phyloP scores from a whole-genome alignment of 164 flowering plant genomes.

The Taxillus chinensis region DNA sequence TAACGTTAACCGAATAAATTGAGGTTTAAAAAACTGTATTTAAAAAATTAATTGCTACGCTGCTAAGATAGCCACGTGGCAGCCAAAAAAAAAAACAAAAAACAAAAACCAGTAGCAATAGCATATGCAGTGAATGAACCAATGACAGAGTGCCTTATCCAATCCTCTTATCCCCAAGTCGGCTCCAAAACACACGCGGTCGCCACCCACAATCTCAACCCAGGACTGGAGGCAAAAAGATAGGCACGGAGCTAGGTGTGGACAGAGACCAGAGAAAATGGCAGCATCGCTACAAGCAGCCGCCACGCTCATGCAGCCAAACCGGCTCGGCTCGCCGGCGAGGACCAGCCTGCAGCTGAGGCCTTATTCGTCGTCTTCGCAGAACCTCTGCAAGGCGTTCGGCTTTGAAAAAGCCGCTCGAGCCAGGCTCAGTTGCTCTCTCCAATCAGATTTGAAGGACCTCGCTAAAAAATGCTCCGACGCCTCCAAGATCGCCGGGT shows the following conservation, averaged over 20 bases:
- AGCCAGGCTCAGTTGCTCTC: slow-evolving; percentile 53
- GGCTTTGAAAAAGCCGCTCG: slow-evolving; percentile 39
- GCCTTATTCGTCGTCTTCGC: slow-evolving; percentile 33
- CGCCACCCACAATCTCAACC: too few relatives aligned
- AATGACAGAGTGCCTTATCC: too few relatives aligned
- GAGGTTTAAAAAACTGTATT: too few relatives aligned
- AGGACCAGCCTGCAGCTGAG: slow-evolving; percentile 30
- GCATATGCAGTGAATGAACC: too few relatives aligned
- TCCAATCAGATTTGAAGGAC: slow-evolving; percentile 69
- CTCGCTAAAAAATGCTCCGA: slow-evolving; percentile 58
- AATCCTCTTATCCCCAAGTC: too few relatives aligned
- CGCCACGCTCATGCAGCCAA: slow-evolving; percentile 74
- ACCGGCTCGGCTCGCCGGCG: slow-evolving; percentile 36
- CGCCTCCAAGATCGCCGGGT: slow-evolving; percentile 78
- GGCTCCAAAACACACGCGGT: too few relatives aligned
- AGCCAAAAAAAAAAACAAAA: too few relatives aligned
- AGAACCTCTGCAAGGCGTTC: slow-evolving; percentile 47
- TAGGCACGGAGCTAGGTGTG: background rate
- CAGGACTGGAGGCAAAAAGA: background rate
- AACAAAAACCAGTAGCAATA: too few relatives aligned
- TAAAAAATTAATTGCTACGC: too few relatives aligned
- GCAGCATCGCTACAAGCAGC: slow-evolving; percentile 90
- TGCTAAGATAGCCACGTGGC: too few relatives aligned
- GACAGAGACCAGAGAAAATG: slow-evolving; percentile 21
- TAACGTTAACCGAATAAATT: too few relatives aligned